A percentile compares a stretch with the other conserved stretches of the same genome.
These are phyloP conservation scores for Psilocybe subaeruginosa DNA, from an alignment of 768 basidiomycete genomes.

Conservation along the genomic window DNA sequence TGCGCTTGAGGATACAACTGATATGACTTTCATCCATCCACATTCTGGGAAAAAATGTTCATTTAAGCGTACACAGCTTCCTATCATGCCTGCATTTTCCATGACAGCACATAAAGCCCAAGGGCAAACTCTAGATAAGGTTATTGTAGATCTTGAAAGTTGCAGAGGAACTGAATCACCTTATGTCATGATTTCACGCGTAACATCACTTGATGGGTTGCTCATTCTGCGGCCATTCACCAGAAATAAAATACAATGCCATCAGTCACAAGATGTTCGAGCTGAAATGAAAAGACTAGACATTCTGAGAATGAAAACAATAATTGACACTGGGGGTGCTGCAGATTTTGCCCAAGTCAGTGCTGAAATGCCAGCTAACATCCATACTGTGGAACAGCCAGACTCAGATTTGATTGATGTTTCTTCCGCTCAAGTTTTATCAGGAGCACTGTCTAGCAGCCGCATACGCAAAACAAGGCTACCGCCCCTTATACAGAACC, in stretches of 20 bases:
- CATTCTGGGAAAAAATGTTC: slow-evolving; percentile 8
- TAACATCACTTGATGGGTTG: slow-evolving; percentile 29
- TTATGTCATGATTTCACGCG: slow-evolving; percentile 46
- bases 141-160: slow-evolving; percentile 34
- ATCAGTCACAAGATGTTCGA: too few species aligned
- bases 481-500: too few species aligned
- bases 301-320: too few species aligned
- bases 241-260: background rate
- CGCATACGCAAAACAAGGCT: too few species aligned
- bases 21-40: slow-evolving; percentile 26
- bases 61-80: slow-evolving; percentile 34
- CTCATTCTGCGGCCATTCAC: slow-evolving; percentile 29
- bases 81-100: slow-evolving; percentile 38
- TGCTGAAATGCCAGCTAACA: too few species aligned
- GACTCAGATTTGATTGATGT: too few species aligned
- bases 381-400: too few species aligned
- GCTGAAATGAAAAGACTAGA: too few species aligned
- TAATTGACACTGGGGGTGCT: too few species aligned
- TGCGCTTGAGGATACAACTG: slow-evolving; percentile 23
- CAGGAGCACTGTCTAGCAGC: too few species aligned
- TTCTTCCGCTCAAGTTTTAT: too few species aligned
- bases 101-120: slow-evolving; percentile 44
- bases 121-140: slow-evolving; percentile 33
- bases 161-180: slow-evolving; percentile 31
- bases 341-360: too few species aligned